Conservation (phyloP, 148 eudicot genomes). For the Cornus suecica region DNA sequence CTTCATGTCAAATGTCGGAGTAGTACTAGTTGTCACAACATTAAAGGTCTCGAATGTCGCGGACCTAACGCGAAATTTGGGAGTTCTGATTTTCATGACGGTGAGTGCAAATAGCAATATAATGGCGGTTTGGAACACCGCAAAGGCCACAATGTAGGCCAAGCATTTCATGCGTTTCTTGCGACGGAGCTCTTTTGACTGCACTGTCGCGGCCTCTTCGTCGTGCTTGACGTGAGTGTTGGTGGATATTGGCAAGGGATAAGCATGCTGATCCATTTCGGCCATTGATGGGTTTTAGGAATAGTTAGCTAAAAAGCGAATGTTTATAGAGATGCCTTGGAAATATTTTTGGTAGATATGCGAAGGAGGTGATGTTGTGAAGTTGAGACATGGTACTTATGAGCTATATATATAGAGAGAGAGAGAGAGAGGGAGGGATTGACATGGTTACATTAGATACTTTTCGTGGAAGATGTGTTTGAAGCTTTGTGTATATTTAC, state of each 20-base stretch:
- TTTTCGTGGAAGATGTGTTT: neutral
- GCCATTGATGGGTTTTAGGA: neutral
- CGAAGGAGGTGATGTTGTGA: neutral
- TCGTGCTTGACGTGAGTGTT: neutral
- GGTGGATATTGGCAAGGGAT: neutral
- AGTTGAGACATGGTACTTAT: neutral
- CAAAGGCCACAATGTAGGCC: neutral
- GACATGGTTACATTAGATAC: neutral
- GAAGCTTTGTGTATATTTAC: neutral
- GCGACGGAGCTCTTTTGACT: constrained; percentile 3
- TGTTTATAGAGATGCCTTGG: too few relatives aligned
- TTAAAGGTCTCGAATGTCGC: constrained; percentile 6
- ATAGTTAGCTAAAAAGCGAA: too few relatives aligned
- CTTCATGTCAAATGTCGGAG: constrained; percentile 6
- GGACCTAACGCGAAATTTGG: constrained; percentile 12
- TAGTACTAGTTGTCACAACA: neutral
- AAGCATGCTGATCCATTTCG: neutral
- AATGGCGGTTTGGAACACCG: constrained; percentile 9
- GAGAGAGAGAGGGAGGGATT: too few relatives aligned
- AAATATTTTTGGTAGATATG: neutral
- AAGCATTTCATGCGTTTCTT: constrained; percentile 18
- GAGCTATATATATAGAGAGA: neutral
- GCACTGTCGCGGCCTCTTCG: neutral
- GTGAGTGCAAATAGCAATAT: constrained; percentile 11
- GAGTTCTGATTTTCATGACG: constrained; percentile 15